phyloP scores from a whole-genome alignment of 169 alveolate genomes.

The Plasmodium vivax region DNA sequence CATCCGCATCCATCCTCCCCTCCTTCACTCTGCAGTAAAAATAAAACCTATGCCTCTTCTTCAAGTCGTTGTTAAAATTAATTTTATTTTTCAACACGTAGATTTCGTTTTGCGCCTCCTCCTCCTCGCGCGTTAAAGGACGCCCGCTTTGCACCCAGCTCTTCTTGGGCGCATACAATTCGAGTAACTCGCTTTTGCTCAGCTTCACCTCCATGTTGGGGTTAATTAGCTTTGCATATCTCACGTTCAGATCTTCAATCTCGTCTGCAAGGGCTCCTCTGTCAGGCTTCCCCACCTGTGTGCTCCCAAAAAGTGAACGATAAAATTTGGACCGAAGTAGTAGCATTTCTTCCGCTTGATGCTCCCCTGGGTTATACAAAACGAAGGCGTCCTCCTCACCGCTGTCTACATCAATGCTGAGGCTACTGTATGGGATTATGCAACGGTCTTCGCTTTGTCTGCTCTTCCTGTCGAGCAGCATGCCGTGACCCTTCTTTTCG shows the following conservation, averaged over 20 bases:
- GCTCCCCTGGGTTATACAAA: not conserved
- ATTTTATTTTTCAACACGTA: conserved; percentile 36
- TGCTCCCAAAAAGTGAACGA: not conserved
- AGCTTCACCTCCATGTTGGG: not conserved
- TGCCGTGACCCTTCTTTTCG: not conserved
- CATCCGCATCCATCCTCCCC: not conserved
- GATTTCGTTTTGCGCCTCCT: conserved; percentile 10
- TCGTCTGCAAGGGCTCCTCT: not conserved
- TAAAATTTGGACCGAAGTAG: conserved; percentile 7
- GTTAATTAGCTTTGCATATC: conserved; percentile 28
- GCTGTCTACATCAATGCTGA: not conserved
- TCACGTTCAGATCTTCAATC: conserved; percentile 17
- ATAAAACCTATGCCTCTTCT: conserved; percentile 59
- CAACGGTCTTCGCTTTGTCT: not conserved
- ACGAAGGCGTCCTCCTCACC: not conserved
- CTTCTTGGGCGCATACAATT: conserved; percentile 60
- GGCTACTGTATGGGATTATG: not conserved
- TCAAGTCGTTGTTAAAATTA: conserved; percentile 66
- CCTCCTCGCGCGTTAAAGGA: not conserved
- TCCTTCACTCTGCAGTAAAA: conserved; percentile 68
- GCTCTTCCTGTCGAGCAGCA: not conserved
- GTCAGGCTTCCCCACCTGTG: not conserved
- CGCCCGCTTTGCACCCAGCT: conserved; percentile 30
- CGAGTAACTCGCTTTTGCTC: conserved; percentile 29
- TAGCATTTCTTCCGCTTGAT: not conserved